These are phyloP conservation scores for Mycena latifolia DNA, from an alignment of 768 basidiomycete species.

Conservation along the genomic window DNA sequence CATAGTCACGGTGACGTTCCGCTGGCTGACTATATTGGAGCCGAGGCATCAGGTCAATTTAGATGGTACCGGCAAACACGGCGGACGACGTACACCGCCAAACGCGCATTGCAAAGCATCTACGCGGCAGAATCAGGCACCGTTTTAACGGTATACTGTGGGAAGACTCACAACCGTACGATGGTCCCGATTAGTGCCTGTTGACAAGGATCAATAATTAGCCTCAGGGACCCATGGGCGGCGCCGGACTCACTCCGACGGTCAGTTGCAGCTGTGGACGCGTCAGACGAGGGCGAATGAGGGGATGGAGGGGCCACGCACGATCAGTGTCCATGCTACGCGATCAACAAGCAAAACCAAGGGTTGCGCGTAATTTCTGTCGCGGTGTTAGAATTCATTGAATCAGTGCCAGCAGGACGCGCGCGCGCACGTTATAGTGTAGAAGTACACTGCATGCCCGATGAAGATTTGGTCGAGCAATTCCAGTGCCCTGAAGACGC, in stretches of 20 bases:
- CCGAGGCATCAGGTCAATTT: not conserved
- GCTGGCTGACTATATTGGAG: slow-evolving; percentile 64
- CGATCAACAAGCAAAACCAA: slow-evolving; percentile 41
- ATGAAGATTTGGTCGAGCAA: slow-evolving; percentile 63
- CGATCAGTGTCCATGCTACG: slow-evolving; percentile 56
- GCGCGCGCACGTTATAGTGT: slow-evolving; percentile 64
- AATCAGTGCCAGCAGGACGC: not conserved
- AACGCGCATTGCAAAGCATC: slow-evolving; percentile 70
- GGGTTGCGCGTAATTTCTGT: slow-evolving; percentile 53
- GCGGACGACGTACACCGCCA: slow-evolving; percentile 63
- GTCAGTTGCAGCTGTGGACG: slow-evolving; percentile 45
- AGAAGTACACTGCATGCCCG: slow-evolving; percentile 65
- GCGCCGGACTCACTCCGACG: slow-evolving; percentile 45
- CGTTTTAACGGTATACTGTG: not conserved
- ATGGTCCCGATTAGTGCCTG: slow-evolving; percentile 62
- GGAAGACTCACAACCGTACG: slow-evolving; percentile 63
- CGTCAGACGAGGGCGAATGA: not conserved
- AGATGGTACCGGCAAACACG: not conserved
- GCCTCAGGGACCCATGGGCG: not conserved
- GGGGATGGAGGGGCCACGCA: slow-evolving; percentile 31
- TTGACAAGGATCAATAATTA: slow-evolving; percentile 26
- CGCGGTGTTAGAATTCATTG: too few species aligned
- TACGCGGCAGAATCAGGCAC: slow-evolving; percentile 37
- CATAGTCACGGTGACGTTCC: slow-evolving; percentile 59
- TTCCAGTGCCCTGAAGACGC: slow-evolving; percentile 55